Percentiles rank a stretch among this genome's conserved stretches.
These are phyloP conservation scores for Entomortierella beljakovae DNA, from an alignment of 192 early-diverging fungal species.

Conservation along the genomic window DNA sequence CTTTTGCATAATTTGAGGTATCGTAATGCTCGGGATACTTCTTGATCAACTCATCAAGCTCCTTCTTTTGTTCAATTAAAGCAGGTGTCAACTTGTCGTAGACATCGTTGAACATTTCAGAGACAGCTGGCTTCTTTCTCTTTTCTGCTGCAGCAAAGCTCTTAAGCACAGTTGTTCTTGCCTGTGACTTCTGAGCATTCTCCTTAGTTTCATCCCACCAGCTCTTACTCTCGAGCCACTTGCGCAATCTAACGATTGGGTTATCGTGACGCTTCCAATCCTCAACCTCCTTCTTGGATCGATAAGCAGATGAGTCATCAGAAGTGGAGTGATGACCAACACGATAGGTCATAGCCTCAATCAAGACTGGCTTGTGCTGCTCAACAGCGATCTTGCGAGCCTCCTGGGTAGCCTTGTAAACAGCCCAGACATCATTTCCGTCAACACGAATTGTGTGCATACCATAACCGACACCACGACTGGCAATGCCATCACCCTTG, in stretches of 20 bases:
- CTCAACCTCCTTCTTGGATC: slow-evolving; percentile 92
- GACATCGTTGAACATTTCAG: slow-evolving; percentile 92
- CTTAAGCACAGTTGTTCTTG: slow-evolving; percentile 79
- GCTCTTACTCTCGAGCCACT: slow-evolving; percentile 86
- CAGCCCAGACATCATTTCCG: slow-evolving; percentile 98
- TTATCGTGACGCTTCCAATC: slow-evolving; percentile 89
- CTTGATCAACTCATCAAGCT: slow-evolving; percentile 80
- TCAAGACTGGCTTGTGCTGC: slow-evolving; percentile 88
- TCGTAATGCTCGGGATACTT: slow-evolving; percentile 90
- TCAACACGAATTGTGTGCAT: slow-evolving; percentile 98
- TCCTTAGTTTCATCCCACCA: slow-evolving; percentile 87
- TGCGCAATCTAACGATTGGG: slow-evolving; percentile 90
- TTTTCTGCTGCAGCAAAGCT: slow-evolving; percentile 90
- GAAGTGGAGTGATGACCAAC: slow-evolving; percentile 98
- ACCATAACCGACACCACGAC: slow-evolving; percentile 95
- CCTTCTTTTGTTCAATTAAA: slow-evolving; percentile 81
- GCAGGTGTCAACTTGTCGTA: slow-evolving; percentile 87
- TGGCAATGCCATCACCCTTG: slow-evolving; percentile 96
- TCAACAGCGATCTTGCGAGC: slow-evolving; percentile 87
- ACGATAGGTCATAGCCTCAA: slow-evolving; percentile 99
- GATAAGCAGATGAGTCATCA: slow-evolving; percentile 97
- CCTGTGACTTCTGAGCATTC: slow-evolving; percentile 71
- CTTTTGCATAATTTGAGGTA: slow-evolving; percentile 52
- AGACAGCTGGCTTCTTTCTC: slow-evolving; percentile 86
- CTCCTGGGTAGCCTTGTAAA: slow-evolving; percentile 91